Evolutionary conservation across 2,329 filamentous ascomycete species (phyloP).

Genomic region (Exophiala oligosperma): DNA sequence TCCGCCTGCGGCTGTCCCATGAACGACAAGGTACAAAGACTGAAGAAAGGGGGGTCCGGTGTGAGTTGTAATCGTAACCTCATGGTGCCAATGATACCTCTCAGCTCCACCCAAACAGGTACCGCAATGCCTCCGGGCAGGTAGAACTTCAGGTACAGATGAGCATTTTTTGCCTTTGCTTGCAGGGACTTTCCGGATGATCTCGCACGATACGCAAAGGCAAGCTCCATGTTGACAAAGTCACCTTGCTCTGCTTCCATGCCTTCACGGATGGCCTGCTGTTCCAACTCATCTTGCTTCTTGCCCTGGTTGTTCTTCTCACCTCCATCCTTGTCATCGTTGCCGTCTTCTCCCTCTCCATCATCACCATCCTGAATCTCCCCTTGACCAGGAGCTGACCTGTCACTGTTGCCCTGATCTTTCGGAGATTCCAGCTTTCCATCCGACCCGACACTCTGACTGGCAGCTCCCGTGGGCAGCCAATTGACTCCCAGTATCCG

Average conservation of each 20-base stretch:
- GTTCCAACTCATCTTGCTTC: slow-evolving; percentile 38
- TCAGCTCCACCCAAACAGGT: slow-evolving; percentile 73
- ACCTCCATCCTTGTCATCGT: slow-evolving; percentile 36
- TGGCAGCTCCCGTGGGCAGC: slow-evolving; percentile 70
- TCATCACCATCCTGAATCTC: slow-evolving; percentile 33
- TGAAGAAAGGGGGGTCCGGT: slow-evolving; percentile 75
- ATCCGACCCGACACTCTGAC: slow-evolving; percentile 58
- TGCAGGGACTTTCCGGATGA: slow-evolving; percentile 61
- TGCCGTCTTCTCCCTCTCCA: slow-evolving; percentile 23
- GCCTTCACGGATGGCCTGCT: slow-evolving; percentile 51
- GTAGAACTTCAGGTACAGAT: slow-evolving; percentile 72
- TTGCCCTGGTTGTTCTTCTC: slow-evolving; percentile 38
- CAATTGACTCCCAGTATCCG: slow-evolving; percentile 71
- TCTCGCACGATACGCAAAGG: slow-evolving; percentile 69
- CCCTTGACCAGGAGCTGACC: slow-evolving; percentile 46
- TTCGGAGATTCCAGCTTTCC: slow-evolving; percentile 53
- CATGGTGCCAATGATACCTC: slow-evolving; percentile 69
- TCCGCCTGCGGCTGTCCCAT: slow-evolving; percentile 73
- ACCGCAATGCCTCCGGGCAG: slow-evolving; percentile 57
- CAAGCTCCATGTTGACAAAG: slow-evolving; percentile 74
- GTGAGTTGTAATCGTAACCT: slow-evolving; percentile 70
- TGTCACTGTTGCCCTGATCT: slow-evolving; percentile 50
- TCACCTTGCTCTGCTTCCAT: slow-evolving; percentile 77
- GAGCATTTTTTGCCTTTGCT: slow-evolving; percentile 68
- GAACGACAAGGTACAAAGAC: slow-evolving; percentile 72